Conservation (phyloP, 495 filamentous ascomycete genomes). For the Emericellopsis terricola region DNA sequence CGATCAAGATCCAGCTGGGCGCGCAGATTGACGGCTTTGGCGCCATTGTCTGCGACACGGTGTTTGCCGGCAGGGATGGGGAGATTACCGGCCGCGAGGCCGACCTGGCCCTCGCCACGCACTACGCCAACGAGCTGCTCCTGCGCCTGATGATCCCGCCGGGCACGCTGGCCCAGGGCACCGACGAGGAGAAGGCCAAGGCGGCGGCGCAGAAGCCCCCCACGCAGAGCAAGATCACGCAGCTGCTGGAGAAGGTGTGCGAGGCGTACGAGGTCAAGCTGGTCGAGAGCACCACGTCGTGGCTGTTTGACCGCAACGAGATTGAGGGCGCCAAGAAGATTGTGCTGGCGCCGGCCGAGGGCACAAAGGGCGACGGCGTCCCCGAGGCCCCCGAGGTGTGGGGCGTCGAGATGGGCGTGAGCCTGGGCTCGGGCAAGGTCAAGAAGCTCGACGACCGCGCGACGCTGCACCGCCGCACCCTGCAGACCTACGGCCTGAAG, state of each 20-base stretch:
- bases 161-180: conserved; percentile 62
- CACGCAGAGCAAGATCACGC: conserved; percentile 68
- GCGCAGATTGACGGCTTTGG: conserved; percentile 97
- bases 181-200: conserved; percentile 88
- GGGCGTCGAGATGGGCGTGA: conserved; percentile 92
- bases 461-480: conserved; percentile 84
- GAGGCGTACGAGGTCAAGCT: conserved; percentile 82
- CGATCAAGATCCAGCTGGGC: conserved; percentile 90
- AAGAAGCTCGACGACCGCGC: conserved; percentile 75
- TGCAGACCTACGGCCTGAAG: conserved; percentile 78
- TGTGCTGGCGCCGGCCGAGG: conserved; percentile 71
- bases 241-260: conserved; percentile 77
- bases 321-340: conserved; percentile 99
- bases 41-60: conserved; percentile 87
- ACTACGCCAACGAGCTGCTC: conserved; percentile 92
- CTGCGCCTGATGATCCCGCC: conserved; percentile 80
- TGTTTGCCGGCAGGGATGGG: conserved; percentile 45
- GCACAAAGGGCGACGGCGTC: conserved; percentile 74
- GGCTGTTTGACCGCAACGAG: conserved; percentile 88
- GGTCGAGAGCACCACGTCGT: conserved; percentile 93
- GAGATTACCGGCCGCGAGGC: conserved; percentile 56
- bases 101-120: conserved; percentile 73
- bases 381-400: conserved; percentile 91
- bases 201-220: conserved; percentile 64
- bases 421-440: conserved; percentile 79